Conservation (phyloP, 225 moss, liverwort and hornwort species). For the Bryoerythrophyllum caledonicum region DNA sequence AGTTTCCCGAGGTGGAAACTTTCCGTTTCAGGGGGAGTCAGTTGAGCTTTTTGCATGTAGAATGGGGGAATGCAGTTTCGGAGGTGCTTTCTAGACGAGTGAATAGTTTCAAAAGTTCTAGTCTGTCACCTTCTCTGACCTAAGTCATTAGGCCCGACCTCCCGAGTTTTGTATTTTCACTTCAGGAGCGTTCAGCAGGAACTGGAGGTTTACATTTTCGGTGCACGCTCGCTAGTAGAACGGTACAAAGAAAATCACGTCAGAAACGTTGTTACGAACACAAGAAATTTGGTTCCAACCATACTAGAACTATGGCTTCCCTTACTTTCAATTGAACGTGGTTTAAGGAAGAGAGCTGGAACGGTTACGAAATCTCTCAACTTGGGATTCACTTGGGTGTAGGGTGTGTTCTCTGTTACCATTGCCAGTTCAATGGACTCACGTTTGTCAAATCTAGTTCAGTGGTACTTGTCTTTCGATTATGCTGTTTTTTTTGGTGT, state of each 20-base stretch:
- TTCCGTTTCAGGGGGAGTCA: background rate
- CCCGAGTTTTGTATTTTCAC: background rate
- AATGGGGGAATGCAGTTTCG: background rate
- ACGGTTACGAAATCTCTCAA: background rate
- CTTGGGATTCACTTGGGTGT: background rate
- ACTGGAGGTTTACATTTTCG: background rate
- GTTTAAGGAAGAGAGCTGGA: background rate
- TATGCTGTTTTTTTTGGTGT: too few relatives aligned
- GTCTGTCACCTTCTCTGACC: background rate
- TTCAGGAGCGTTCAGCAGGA: background rate
- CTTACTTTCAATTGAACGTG: too few relatives aligned
- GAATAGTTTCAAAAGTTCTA: background rate
- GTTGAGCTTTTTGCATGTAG: background rate
- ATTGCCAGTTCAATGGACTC: background rate
- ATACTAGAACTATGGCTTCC: too few relatives aligned
- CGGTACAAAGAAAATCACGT: too few relatives aligned
- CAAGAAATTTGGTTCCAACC: too few relatives aligned
- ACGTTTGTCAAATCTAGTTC: too few relatives aligned
- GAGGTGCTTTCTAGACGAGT: background rate
- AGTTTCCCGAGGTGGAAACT: background rate
- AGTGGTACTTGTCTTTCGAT: too few relatives aligned
- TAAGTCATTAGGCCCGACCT: background rate
- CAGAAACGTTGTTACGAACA: too few relatives aligned
- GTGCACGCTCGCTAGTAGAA: too few relatives aligned
- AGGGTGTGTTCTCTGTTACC: background rate